Evolutionary conservation across 768 basidiomycete genomes (phyloP), one percentile per base, ranked within the genome.

Genomic region (Daedaleopsis nitida): DNA sequence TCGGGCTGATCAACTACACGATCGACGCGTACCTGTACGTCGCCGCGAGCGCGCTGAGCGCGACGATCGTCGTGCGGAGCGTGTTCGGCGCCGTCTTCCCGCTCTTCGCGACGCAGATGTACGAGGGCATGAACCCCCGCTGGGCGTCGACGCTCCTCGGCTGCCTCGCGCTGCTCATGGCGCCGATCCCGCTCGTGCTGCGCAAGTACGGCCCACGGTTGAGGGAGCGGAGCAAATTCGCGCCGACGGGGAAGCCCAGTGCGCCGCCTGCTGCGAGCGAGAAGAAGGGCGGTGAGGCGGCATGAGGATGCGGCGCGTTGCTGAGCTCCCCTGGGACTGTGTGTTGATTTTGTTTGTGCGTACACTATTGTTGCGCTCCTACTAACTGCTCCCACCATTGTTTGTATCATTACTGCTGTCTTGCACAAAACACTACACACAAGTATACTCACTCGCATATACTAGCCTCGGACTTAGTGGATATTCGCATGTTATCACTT

Each of bases 81-180:
- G 24, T 67, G 48, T 70, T 73, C 62, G 72, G 68, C 51, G 70
- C 72, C 9, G 61, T 65, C 50, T 74, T 74, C 69, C 73, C 73
- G 45, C 68, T 74, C 32, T 55, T 58, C 57, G 45, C 63, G 50
- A 66, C 65, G 37, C 78, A 84, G 64, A 84, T 87, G 84, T 87
- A 80, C 63, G 65, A 70, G 7, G 75, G 67, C 50, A 75, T 88
- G 5, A 78, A 80, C 57, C 77, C 85, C 0, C 73, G 75, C 39
- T 87, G 85, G 86, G 86, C 86, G 43, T 85, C 85, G 10, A 78
- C 86, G 13, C 68, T 87, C 10, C 68, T 88, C 3, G 86, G 83
- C 0, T 82, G 77, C 62, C 66, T 86, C 49, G 82, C 86, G 5
- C 68, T 87, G n/a, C 67, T 74, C 4, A 77, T 87, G 79, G 76